Conservation (phyloP, 2,329 filamentous ascomycete species). For the Pyricularia sp. region DNA sequence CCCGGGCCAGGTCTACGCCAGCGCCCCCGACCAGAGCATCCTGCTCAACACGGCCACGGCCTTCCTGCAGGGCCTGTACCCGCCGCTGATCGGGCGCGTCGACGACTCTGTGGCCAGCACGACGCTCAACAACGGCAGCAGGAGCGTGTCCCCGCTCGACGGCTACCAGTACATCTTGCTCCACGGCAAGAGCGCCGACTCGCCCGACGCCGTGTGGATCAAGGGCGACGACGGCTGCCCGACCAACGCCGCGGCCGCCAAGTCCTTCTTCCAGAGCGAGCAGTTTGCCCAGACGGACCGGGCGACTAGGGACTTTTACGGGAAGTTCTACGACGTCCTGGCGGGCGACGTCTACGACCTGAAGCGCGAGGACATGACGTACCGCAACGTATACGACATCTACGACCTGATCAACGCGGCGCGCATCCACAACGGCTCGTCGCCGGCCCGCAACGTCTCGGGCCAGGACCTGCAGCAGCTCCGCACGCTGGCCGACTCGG, state of each 20-base stretch:
- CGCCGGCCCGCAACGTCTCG: neutral
- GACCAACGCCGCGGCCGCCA: neutral
- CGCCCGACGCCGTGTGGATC: slow-evolving; percentile 2
- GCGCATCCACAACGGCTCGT: slow-evolving; percentile 1
- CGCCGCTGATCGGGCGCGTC: neutral
- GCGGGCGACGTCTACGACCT: neutral
- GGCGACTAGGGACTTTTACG: neutral
- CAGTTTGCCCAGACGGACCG: neutral
- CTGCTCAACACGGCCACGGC: slow-evolving; percentile 1
- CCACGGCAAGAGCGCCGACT: neutral
- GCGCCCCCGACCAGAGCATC: slow-evolving; percentile 2
- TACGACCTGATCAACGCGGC: slow-evolving; percentile 2
- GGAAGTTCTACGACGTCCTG: neutral
- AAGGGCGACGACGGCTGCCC: slow-evolving; percentile 3
- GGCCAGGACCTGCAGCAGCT: neutral
- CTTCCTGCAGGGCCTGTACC: slow-evolving; percentile 2
- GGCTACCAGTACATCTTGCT: slow-evolving; percentile 3
- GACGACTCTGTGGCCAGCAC: slow-evolving; percentile 7
- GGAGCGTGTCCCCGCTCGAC: neutral
- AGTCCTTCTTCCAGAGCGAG: neutral
- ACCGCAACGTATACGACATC: slow-evolving; percentile 1
- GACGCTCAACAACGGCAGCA: slow-evolving; percentile 9
- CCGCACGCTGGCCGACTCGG: slow-evolving; percentile 1
- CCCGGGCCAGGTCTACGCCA: neutral
- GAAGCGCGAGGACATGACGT: neutral